Base-by-base conservation (phyloP, 805 yeast species). In the Candida endomychidarum region DNA sequence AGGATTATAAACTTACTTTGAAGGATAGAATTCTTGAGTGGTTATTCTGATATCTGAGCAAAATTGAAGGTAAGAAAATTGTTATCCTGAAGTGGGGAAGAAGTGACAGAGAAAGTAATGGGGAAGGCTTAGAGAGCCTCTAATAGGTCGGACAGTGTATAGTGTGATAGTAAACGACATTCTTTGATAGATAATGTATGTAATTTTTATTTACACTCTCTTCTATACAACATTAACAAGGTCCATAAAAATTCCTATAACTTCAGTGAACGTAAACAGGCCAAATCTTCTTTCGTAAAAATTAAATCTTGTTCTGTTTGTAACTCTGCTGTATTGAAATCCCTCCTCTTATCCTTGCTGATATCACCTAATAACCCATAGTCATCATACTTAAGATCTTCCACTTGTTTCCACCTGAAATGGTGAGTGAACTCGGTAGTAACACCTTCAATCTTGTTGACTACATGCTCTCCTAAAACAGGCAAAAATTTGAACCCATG, bases 401-500 rank as follows among this genome's bases (percentile, higher is more conserved):
- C 36, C 3, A 35, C 21, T 10, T 19, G 8, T 15, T 31, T 42
- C 46, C 46, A 42, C 20, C 24, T 38, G 27, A 42, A 42, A 11
- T 14, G 24, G 5, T 42, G 27, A 6, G 42, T 34, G 26, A 30
- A 42, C n/a, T 42, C 42, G 17, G 20, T 35, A 7, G 12, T 4
- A 1, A 8, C 19, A 5, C 45, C 39, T 15, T 42, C 30, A 16
- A 42, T 12, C 10, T 8, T 27, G 16, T 37, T 26, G 2, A 42
- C 31, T 16, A 35, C 38, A 25, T 17, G 16, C 14, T 35, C 38
- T 8, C 71, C 70, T 12, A 64, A 43, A 17, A 53, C 53, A 2
- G 66, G 67, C 19, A 63, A 49, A 54, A 64, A 59, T 53, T 60
- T 63, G 41, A 63, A 65, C 2, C 58, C 63, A 46, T 65, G 72